Base-by-base conservation (phyloP, 768 basidiomycete species). In the Neoboletus subvelutipes region DNA sequence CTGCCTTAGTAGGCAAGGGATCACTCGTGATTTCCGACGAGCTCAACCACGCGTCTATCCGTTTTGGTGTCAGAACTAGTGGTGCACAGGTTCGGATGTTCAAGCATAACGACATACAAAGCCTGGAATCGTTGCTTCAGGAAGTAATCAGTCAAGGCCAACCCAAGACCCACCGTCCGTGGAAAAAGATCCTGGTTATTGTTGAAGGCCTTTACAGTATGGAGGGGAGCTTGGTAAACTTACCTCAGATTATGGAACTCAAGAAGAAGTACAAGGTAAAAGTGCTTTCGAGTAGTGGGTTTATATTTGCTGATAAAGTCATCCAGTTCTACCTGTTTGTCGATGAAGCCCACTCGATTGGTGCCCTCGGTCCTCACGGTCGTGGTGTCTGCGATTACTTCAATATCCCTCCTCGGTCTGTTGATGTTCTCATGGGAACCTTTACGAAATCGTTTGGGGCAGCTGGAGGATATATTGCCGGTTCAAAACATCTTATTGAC, bases 391-490 rank as follows among this genome's bases (percentile, higher is more conserved):
- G 87, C 50, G 95, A 99, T 70, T 99, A 96, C 76, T 99, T 96
- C 71, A 84, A 83, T 47, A 76, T 98, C 56, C 76, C 89, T 61
- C 94, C 97, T 12, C 79, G 81, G 3, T 79, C 80, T 9, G 82
- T 98, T 60, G 97, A 99, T 68, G 81, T 99, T 59, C 83, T 97
- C 59, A 99, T 99, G 97, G 97, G 97, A 48, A 99, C 97, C 0
- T 97, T 99, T 73, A 99, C 96, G 26, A 93, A 92, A 72, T 92
- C 91, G 0, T 95, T 95, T 66, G 93, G 92, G 53, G 90, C 94
- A 1, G 89, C 94, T 0, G 96, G 96, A 45, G 96, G 97, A 4
- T 98, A 98, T 75, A 87, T 99, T 59, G 82, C 95, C 4, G 95
- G 94, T 8, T 84, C 76, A 63, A 94, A 92, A 66, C 71, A 77